Conservation (phyloP, 2,329 filamentous ascomycete genomes). For the Magnaporthiopsis incrustans region DNA sequence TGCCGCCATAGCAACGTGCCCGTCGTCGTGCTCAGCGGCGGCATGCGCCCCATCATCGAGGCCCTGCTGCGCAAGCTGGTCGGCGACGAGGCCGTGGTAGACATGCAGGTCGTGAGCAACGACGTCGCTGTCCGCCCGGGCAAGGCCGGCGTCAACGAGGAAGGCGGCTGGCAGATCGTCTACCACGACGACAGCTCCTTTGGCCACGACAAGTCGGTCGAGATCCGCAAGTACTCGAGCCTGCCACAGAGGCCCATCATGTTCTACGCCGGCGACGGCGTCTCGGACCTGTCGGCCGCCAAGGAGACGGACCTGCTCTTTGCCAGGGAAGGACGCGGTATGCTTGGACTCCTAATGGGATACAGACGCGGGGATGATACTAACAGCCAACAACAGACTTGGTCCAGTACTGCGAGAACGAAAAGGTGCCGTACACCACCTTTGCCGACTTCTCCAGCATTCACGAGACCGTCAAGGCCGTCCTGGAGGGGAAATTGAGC, state of each 20-base stretch:
- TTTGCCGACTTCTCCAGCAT: conserved; percentile 44
- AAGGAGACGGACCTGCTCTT: conserved; percentile 90
- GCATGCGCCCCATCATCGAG: conserved; percentile 87
- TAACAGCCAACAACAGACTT: conserved; percentile 10
- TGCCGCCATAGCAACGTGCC: conserved; percentile 74
- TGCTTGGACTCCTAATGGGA: conserved; percentile 15
- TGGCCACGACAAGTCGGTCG: conserved; percentile 94
- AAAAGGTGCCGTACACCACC: conserved; percentile 48
- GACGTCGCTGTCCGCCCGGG: conserved; percentile 56
- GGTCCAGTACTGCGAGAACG: conserved; percentile 15
- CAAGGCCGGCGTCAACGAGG: conserved; percentile 66
- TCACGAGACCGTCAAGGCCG: conserved; percentile 12
- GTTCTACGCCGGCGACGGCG: conserved; percentile 93
- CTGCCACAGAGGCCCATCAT: conserved; percentile 71
- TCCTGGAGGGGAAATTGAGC: conserved; percentile 15
- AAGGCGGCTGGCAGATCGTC: conserved; percentile 72
- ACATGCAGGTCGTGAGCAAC: conserved; percentile 90
- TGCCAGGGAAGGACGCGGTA: conserved; percentile 82
- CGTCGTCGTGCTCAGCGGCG: conserved; percentile 83
- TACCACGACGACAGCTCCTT: conserved; percentile 86
- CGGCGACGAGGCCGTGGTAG: conserved; percentile 56
- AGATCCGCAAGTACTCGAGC: conserved; percentile 78
- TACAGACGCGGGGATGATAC: neutral
- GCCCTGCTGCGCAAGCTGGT: conserved; percentile 73
- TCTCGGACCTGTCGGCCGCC: conserved; percentile 86